Evolutionary conservation across 2,329 filamentous ascomycete species (phyloP), one percentile per base, ranked within the genome.

Genomic region (Fusarium beomiforme): DNA sequence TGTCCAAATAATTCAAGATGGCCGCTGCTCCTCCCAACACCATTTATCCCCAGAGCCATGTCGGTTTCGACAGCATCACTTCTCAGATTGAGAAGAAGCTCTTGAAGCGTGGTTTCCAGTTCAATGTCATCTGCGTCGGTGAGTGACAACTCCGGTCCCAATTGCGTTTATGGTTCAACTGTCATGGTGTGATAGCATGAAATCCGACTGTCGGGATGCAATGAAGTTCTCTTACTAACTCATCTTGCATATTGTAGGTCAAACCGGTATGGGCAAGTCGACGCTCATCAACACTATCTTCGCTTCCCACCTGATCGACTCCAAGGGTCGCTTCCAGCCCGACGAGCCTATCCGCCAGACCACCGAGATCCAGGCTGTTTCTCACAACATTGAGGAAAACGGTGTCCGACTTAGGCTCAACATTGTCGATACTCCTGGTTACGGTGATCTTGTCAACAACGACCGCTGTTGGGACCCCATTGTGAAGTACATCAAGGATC

Each of bases 401-500:
- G 96, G 96, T 77, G 96, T 99, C 76, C 95, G 96, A 81, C 91
- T 99, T 79, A 90, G 96, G 78, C 88, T 99, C 80, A 99, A 98
- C 90, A 99, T 99, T 80, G 96, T 99, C 79, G 96, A 99, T 82
- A 99, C 96, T 72, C 96, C 96, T 72, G 96, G 96, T 73, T 99
- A 99, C 80, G 96, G 96, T 80, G 96, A 99, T 80, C 90, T 98
- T 81, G 96, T 99, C 84, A 99, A 99, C 90, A 99, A 99, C 84
- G 96, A 99, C 86, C 93, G 96, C 89, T 99, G 96, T 91, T 99
- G 96, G 96, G 96, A 99, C 81, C 96, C 96, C 72, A 99, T 99
- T 82, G 95, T 99, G 88, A 99, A 99, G 88, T 99, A 99, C 86
- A 99, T 99, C 89, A 99, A 99, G 89, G 96, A 99, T 85, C 96